Percentiles rank a stretch among this genome's conserved stretches.
Conservation (phyloP, 2,329 filamentous ascomycete species). For the Exophiala sp. region DNA sequence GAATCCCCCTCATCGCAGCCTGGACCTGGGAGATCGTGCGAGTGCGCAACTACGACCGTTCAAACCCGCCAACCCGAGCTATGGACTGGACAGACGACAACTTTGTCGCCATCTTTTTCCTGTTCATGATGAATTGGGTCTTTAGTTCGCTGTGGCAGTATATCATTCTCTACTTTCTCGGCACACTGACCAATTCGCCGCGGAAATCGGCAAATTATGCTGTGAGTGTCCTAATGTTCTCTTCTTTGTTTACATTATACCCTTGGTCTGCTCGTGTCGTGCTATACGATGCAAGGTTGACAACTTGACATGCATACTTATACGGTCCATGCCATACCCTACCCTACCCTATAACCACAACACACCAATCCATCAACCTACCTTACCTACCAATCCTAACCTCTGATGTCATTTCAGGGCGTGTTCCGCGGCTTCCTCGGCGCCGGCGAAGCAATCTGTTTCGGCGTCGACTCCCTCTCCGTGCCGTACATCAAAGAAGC, state of each 20-base stretch:
- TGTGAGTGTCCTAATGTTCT: too few species aligned
- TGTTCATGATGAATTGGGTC: slow-evolving; percentile 13
- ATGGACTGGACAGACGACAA: slow-evolving; percentile 14
- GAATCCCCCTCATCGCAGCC: slow-evolving; percentile 5
- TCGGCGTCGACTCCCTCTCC: slow-evolving; percentile 13
- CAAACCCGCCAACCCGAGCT: not conserved
- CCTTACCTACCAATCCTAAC: too few species aligned
- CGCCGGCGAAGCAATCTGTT: slow-evolving; percentile 15
- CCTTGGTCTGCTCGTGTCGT: too few species aligned
- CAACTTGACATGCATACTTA: too few species aligned
- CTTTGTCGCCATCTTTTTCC: slow-evolving; percentile 11
- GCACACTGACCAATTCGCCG: slow-evolving; percentile 11
- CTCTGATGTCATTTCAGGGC: slow-evolving; percentile 1
- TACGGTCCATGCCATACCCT: too few species aligned
- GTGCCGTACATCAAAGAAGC: slow-evolving; percentile 15
- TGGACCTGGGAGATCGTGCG: slow-evolving; percentile 15
- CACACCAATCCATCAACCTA: too few species aligned
- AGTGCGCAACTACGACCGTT: slow-evolving; percentile 7
- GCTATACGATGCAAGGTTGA: too few species aligned
- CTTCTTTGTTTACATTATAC: too few species aligned
- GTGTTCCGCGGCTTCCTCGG: slow-evolving; percentile 8
- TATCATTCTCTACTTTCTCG: slow-evolving; percentile 15
- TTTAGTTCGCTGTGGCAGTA: slow-evolving; percentile 4
- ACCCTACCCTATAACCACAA: too few species aligned
- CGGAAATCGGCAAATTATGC: slow-evolving; percentile 12